A percentile compares a stretch with the other conserved stretches of the same genome.
Conservation (phyloP, 768 basidiomycete species). For the Lepiota venenata region DNA sequence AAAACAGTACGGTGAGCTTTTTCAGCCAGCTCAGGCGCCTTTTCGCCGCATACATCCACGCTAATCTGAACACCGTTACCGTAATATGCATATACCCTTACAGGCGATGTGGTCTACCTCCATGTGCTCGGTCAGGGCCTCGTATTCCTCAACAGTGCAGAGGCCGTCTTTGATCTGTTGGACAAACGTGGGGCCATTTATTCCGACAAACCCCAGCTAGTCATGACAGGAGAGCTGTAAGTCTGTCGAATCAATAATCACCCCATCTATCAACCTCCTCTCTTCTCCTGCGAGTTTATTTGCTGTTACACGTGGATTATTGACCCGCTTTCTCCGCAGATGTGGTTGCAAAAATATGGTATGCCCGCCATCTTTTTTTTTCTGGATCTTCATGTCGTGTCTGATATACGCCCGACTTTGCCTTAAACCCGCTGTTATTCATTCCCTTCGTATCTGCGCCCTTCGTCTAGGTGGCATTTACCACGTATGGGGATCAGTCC, state of each 20-base stretch:
- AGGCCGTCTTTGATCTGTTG: constrained; percentile 59
- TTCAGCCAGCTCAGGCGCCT: background rate
- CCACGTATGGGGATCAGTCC: constrained; percentile 57
- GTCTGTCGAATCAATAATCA: constrained; percentile 22
- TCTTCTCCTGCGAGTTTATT: constrained; percentile 8
- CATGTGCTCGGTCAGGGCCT: constrained; percentile 65
- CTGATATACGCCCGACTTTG: constrained; percentile 6
- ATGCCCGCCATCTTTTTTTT: constrained; percentile 17
- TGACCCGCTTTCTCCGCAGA: constrained; percentile 22
- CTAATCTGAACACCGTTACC: constrained; percentile 5
- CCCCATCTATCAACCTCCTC: constrained; percentile 4
- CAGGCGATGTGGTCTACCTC: constrained; percentile 64
- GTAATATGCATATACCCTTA: background rate
- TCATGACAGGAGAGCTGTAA: constrained; percentile 71
- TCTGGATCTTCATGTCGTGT: constrained; percentile 4
- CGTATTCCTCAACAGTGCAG: constrained; percentile 61
- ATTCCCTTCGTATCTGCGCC: constrained; percentile 7
- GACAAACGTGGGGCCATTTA: constrained; percentile 71
- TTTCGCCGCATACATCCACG: constrained; percentile 7
- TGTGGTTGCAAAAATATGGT: constrained; percentile 71
- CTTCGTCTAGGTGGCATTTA: constrained; percentile 52
- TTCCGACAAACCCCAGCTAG: constrained; percentile 66
- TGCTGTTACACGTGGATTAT: constrained; percentile 9
- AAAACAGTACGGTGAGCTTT: constrained; percentile 52
- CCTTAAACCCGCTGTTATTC: background rate